Evolutionary conservation across 192 early-diverging fungal species (phyloP).

Genomic region (Bifiguratus adelaidae): DNA sequence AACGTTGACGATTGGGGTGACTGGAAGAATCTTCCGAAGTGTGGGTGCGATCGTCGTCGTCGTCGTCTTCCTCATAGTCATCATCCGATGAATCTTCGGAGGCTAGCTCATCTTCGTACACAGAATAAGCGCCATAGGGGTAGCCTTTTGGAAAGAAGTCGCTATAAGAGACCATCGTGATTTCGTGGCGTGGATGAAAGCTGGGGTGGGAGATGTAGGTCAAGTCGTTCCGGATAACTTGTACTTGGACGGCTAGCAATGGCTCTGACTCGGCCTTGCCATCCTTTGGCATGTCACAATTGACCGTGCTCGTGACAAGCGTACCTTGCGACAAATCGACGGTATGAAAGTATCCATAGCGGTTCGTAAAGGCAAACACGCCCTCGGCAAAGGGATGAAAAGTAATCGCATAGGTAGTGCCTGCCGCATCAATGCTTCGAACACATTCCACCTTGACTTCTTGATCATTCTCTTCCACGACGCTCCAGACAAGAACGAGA

Average conservation of each 20-base stretch:
- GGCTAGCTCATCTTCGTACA: no score
- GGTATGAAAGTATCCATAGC: constrained; percentile 42
- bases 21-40: no score
- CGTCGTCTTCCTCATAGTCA: no score
- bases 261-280: neutral
- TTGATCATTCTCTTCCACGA: constrained; percentile 5
- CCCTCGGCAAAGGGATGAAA: constrained; percentile 34
- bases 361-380: constrained; percentile 30
- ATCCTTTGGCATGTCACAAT: neutral
- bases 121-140: no score
- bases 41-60: no score
- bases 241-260: constrained; percentile 1
- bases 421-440: constrained; percentile 25
- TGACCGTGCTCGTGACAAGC: constrained; percentile 1
- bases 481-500: constrained; percentile 29
- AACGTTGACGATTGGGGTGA: neutral
- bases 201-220: neutral
- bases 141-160: no score
- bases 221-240: neutral
- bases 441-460: constrained; percentile 11
- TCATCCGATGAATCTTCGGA: no score
- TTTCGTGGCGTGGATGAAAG: constrained; percentile 31
- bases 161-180: constrained; percentile 37
- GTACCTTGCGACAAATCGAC: constrained; percentile 23
- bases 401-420: constrained; percentile 22